These are phyloP conservation scores for Amanita pallidorosea DNA, from an alignment of 768 basidiomycete species.

Conservation along the genomic window DNA sequence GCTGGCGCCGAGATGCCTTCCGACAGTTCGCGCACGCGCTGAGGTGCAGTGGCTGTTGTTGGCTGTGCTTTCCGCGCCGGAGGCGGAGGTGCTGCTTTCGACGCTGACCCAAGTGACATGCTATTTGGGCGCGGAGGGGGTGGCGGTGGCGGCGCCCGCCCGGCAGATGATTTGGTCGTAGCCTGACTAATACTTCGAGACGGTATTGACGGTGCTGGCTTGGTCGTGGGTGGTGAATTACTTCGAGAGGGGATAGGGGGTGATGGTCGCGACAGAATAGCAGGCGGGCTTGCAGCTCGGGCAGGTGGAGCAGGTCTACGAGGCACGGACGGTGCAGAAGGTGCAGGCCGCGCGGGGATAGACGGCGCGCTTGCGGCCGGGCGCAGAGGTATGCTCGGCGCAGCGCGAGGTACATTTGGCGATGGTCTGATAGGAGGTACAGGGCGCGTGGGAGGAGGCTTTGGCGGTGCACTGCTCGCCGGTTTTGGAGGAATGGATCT, in stretches of 20 bases:
- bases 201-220: slow-evolving; percentile 21
- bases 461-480: slow-evolving; percentile 13
- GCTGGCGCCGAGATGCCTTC: slow-evolving; percentile 7
- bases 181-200: slow-evolving; percentile 21
- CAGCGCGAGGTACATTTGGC: slow-evolving; percentile 19
- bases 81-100: slow-evolving; percentile 30
- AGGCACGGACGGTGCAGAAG: slow-evolving; percentile 11
- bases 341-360: slow-evolving; percentile 18
- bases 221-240: slow-evolving; percentile 21
- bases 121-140: slow-evolving; percentile 34
- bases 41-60: slow-evolving; percentile 11
- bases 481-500: slow-evolving; percentile 13
- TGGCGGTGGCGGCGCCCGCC: slow-evolving; percentile 23
- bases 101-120: slow-evolving; percentile 17
- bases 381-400: slow-evolving; percentile 19
- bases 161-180: slow-evolving; percentile 14
- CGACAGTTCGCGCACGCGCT: slow-evolving; percentile 10
- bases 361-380: slow-evolving; percentile 23
- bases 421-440: slow-evolving; percentile 22
- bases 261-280: slow-evolving; percentile 26
- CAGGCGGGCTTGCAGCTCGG: slow-evolving; percentile 21
- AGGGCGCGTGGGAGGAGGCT: slow-evolving; percentile 13
- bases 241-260: slow-evolving; percentile 30
- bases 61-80: slow-evolving; percentile 17
- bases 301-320: slow-evolving; percentile 29